Base-by-base conservation (phyloP, 306 rosid species). In the Arachis stenosperma region DNA sequence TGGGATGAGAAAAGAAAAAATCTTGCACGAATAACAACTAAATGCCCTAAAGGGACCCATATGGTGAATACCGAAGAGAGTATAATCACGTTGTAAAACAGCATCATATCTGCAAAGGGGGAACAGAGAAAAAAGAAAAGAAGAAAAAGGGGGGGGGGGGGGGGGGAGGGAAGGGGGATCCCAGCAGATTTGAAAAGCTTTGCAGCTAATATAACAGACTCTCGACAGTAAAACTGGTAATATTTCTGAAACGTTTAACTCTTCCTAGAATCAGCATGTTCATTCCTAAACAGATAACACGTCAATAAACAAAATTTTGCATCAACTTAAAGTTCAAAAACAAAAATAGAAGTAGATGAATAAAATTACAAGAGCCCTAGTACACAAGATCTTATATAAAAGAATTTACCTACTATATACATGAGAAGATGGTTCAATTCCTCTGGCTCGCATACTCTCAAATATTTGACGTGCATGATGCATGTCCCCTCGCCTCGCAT, bases 381-480 rank as follows among this genome's bases (percentile, higher is more conserved):
- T 14, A 40, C 37, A 84, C 44, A 52, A 67, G 22, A 61, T 60
- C 50, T 41, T 48, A 27, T 74, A 37, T 55, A 12, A 30, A 67
- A 67, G 61, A 70, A 15, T 70, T 70, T 86, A 94, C 98, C 94
- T 94, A 55, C 96, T 88, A 75, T 88, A 94, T 75, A 94, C 96
- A 79, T 94, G 96, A 7, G 97, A 86, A 13, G 88, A 81, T 52
- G 98, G 97, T 81, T 94, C 98, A 47, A 91, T 94, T 78, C 97
- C 96, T 80, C 97, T 89, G 3, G 92, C 98, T 11, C 97, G 88
- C 98, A 94, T 94, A 79, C 91, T 85, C 85, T 91, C 98, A 83
- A 94, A 94, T 27, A 89, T 85, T 82, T 88, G 91, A 15, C 98
- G 97, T 48, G 98, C 98, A 72, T 77, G 92, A 76, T 94, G 90